phyloP scores from a whole-genome alignment of 2,329 filamentous ascomycete species.

The Dothiorella sarmentorum region DNA sequence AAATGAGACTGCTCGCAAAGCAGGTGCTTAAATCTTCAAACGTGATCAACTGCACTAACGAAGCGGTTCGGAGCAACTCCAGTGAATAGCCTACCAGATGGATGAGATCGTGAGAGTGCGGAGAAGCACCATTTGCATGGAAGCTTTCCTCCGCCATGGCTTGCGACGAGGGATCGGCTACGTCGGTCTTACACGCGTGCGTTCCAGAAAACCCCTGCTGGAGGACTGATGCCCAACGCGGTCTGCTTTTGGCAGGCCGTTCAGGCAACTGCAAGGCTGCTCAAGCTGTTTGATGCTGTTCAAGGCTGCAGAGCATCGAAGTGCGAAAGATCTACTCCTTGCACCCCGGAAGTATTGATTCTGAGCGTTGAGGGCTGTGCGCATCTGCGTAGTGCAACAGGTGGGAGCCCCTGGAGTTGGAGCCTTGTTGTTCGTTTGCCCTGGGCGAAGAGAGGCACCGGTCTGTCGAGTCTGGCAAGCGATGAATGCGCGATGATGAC shows the following conservation, averaged over 20 bases:
- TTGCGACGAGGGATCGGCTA: background rate
- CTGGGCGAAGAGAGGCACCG: background rate
- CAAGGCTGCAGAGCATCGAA: background rate
- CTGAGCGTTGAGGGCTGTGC: background rate
- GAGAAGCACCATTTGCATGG: conserved; percentile 10
- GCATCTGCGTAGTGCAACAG: background rate
- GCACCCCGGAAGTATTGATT: background rate
- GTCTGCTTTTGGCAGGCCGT: background rate
- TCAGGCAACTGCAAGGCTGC: background rate
- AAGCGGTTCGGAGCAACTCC: background rate
- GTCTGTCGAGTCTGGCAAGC: background rate
- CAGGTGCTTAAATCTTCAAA: background rate
- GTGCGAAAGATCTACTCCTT: background rate
- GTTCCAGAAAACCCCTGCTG: background rate
- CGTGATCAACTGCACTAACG: conserved; percentile 1
- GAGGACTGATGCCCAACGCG: conserved; percentile 2
- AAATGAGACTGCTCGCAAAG: conserved; percentile 6
- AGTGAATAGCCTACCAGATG: background rate
- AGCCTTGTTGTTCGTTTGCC: background rate
- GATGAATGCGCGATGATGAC: conserved; percentile 3
- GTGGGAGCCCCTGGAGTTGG: background rate
- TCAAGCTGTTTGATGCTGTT: no score
- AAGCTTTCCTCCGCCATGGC: background rate
- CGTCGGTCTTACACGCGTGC: conserved; percentile 4
- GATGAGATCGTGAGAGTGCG: background rate